phyloP scores from a whole-genome alignment of 1,284 basidiomycete genomes.

The Cutaneotrichosporon mucoides region DNA sequence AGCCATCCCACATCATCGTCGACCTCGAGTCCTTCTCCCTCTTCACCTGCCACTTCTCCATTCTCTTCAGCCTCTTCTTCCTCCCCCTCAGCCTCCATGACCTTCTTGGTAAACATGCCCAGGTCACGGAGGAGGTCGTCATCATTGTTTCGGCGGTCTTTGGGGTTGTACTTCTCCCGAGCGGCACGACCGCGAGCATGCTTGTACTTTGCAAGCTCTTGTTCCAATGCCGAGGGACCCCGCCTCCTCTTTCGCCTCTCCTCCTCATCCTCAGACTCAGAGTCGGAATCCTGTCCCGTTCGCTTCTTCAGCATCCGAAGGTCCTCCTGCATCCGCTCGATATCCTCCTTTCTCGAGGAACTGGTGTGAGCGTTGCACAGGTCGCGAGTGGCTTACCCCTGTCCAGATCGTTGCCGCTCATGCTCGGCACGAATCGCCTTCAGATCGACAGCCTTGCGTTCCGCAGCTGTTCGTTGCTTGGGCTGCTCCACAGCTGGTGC shows the following conservation, averaged over 20 bases:
- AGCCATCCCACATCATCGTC: slow-evolving; percentile 78
- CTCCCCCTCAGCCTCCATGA: slow-evolving; percentile 49
- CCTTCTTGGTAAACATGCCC: slow-evolving; percentile 65
- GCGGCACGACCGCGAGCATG: slow-evolving; percentile 61
- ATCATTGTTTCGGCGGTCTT: slow-evolving; percentile 59
- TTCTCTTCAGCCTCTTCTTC: slow-evolving; percentile 15
- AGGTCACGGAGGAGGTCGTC: slow-evolving; percentile 66
- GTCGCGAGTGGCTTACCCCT: slow-evolving; percentile 51
- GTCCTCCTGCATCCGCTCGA: slow-evolving; percentile 80
- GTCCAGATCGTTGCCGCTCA: slow-evolving; percentile 61
- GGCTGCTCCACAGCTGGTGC: not conserved
- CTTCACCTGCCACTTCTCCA: slow-evolving; percentile 24
- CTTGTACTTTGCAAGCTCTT: slow-evolving; percentile 73
- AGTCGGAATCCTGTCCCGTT: slow-evolving; percentile 37
- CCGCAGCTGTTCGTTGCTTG: slow-evolving; percentile 15
- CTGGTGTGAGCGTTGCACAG: slow-evolving; percentile 46
- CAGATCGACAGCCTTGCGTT: slow-evolving; percentile 54
- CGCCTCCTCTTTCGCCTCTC: slow-evolving; percentile 28
- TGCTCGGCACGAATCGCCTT: slow-evolving; percentile 69
- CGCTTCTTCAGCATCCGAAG: slow-evolving; percentile 64
- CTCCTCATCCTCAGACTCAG: slow-evolving; percentile 37
- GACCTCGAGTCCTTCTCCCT: slow-evolving; percentile 60
- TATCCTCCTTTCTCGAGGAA: slow-evolving; percentile 66
- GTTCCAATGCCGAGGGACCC: slow-evolving; percentile 67
- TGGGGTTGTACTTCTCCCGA: slow-evolving; percentile 27